These are phyloP conservation scores for Lactarius indigo DNA, from an alignment of 768 basidiomycete species.

Conservation along the genomic window DNA sequence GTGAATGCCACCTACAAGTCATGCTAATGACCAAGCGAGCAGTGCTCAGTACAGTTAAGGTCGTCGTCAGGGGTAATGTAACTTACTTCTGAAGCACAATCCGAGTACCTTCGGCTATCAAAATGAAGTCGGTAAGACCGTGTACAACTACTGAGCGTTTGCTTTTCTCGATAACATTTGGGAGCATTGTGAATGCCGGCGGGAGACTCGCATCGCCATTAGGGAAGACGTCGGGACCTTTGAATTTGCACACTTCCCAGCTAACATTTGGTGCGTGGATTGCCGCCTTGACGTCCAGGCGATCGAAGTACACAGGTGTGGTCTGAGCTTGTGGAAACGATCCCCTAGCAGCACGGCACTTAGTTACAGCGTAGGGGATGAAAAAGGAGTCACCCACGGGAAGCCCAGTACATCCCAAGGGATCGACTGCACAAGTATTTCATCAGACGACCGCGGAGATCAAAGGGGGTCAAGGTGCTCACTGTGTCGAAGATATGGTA, in stretches of 20 bases:
- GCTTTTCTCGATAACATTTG: conserved; percentile 74
- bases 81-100: conserved; percentile 39
- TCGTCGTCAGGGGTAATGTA: neutral
- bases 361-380: neutral
- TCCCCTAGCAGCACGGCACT: conserved; percentile 37
- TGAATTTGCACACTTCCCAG: conserved; percentile 59
- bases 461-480: conserved; percentile 21
- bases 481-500: conserved; percentile 74
- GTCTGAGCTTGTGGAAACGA: conserved; percentile 51
- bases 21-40: conserved; percentile 6
- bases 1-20: conserved; percentile 12
- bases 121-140: conserved; percentile 67
- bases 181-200: conserved; percentile 60
- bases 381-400: conserved; percentile 44
- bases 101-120: conserved; percentile 62
- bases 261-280: conserved; percentile 67
- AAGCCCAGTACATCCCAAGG: conserved; percentile 82
- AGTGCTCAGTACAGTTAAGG: neutral
- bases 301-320: conserved; percentile 67
- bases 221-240: conserved; percentile 53
- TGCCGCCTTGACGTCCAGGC: conserved; percentile 60
- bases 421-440: conserved; percentile 39
- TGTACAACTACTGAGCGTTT: conserved; percentile 65
- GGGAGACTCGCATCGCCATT: conserved; percentile 59
- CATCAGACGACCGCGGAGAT: neutral